Percentiles rank a stretch among this genome's conserved stretches.
Conservation (phyloP, 225 moss, liverwort and hornwort species). For the Thuidium tamariscinum region DNA sequence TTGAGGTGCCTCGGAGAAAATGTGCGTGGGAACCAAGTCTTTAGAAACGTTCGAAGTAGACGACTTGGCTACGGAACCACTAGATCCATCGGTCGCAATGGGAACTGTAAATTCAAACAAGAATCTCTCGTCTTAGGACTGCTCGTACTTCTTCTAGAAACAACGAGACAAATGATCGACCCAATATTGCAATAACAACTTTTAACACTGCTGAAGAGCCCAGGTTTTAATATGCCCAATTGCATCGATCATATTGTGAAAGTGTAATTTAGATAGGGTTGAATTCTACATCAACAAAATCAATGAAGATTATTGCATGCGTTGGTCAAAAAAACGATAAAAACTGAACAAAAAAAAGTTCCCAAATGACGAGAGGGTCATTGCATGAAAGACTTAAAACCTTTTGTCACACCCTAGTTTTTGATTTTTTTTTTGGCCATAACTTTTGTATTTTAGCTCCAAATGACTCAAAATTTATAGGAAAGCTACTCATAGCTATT, state of each 20-base stretch:
- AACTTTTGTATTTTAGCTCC: too few relatives aligned
- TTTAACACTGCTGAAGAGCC: neutral
- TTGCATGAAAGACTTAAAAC: too few relatives aligned
- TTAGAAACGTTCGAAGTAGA: constrained; percentile 56
- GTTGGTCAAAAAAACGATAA: neutral
- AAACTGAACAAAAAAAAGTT: neutral
- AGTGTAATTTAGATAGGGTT: neutral
- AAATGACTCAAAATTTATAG: too few relatives aligned
- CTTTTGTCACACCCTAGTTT: too few relatives aligned
- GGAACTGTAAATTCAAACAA: constrained; percentile 37
- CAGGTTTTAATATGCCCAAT: neutral
- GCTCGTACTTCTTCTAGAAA: neutral
- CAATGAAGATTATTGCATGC: neutral
- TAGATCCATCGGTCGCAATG: constrained; percentile 52
- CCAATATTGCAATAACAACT: neutral
- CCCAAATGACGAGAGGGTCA: too few relatives aligned
- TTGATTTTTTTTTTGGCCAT: too few relatives aligned
- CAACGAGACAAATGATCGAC: neutral
- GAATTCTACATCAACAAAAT: neutral
- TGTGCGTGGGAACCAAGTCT: constrained; percentile 83
- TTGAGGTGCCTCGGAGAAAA: constrained; percentile 71
- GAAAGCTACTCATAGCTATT: too few relatives aligned
- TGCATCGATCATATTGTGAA: neutral
- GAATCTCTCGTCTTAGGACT: neutral
- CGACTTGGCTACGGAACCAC: constrained; percentile 38